Base-by-base conservation (phyloP, 169 alveolate genomes). In the Plasmodium yoelii region DNA sequence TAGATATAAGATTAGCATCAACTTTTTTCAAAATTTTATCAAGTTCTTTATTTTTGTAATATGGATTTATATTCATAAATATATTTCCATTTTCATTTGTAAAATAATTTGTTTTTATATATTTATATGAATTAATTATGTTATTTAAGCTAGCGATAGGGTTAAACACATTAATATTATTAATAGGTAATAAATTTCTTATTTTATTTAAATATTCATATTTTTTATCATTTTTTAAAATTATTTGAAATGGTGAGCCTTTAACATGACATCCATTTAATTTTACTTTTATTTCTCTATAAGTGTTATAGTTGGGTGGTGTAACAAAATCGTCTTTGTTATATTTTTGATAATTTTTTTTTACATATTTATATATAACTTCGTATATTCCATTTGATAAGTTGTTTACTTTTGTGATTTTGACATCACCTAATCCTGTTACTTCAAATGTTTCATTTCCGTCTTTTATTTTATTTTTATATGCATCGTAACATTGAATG, bases 371-470 rank as follows among this genome's bases (percentile, higher is more conserved):
- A 55, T 82, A 82, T 19, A 68, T 68, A 18, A 82, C 84, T 88
- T 82, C 90, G 42, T 82, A 82, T n/a, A 57, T 67, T 2, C 90
- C 90, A 82, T 82, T 82, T 13, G 55, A 71, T 34, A 92, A 57
- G 49, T 92, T 88, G 10, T 88, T 60, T 28, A 92, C 65, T 67
- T 88, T 87, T 46, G 64, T 88, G 15, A 92, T 69, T 71, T 92
- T 87, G 51, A 92, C 69, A 18, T 86, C 91, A 13, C 94, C 94
- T 5, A 92, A 51, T 0, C 92, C 90, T n/a, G 22, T 44, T 44
- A 88, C 90, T 26, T 92, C 93, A 70, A 57, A 92, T 10, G 65
- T 49, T 12, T 87, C 93, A 6, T 88, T 88, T 39, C 94, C 94
- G 22, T 64, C 72, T 51, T 39, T 51, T 39, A 86, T 73, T 56